Base-by-base conservation (phyloP, 2,329 filamentous ascomycete genomes). In the Taxawa tesnikishii region DNA sequence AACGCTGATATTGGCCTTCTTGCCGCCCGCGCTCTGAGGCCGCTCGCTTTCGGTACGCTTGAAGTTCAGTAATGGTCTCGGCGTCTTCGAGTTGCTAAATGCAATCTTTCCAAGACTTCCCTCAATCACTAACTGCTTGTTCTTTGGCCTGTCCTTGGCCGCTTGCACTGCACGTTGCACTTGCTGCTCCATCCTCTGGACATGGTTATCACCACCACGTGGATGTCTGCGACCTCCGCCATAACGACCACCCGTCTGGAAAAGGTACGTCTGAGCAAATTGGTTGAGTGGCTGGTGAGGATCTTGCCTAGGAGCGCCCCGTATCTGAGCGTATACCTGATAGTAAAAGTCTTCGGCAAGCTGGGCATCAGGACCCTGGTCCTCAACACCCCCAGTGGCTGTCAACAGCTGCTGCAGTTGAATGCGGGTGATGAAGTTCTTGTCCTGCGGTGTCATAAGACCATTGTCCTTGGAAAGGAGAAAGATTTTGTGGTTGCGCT, bases 171-270 rank as follows among this genome's bases (percentile, higher is more conserved):
- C 90, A 35, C 90, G 78, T 54, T 94, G 88, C 9, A 98, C 92
- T 57, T 98, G 90, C 58, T 98, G 90, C 57, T 98, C 88, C 90
- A 98, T 98, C 34, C 90, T 79, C 55, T 96, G 90, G 63, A 96
- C 83, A 51, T 98, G 90, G 53, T 94, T 98, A 55, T 98, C 90
- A 12, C 83, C 85, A 26, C 80, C 83, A 37, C 84, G 73, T 38
- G 78, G 75, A 44, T 90, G 76, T 42, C 85, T 74, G 40, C 85
- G 62, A 24, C 50, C 52, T 26, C 72, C 74, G 33, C 81, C 79
- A 43, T 85, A 75, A 13, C 87, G 77, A 44, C 79, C 83, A 16
- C 88, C 88, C 3, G 88, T 94, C 56, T 96, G 88, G 58, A 92
- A 93, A 3, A 98, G 67, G 50, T 98, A 98, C 0, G 90, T 98